A percentile compares a stretch with the other conserved stretches of the same genome.
Conservation (phyloP, 225 moss, liverwort and hornwort genomes). For the Bryoerythrophyllum caledonicum region DNA sequence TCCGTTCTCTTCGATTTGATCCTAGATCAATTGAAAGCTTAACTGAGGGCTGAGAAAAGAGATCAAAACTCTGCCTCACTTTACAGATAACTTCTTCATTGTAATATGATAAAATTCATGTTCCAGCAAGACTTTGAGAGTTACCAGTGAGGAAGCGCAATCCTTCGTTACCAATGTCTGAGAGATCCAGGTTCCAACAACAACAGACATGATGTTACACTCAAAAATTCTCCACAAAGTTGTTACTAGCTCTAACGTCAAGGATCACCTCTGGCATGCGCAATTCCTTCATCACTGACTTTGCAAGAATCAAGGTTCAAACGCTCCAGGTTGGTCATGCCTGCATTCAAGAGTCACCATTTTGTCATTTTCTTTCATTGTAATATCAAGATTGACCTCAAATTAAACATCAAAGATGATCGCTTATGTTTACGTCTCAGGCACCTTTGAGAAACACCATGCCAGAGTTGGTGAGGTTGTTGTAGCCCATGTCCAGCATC, state of each 20-base stretch:
- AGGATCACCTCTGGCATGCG: constrained; percentile 63
- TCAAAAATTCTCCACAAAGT: neutral
- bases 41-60: too few species aligned
- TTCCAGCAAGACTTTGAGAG: neutral
- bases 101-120: neutral
- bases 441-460: constrained; percentile 64
- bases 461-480: constrained; percentile 66
- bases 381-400: too few species aligned
- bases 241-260: too few species aligned
- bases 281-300: constrained; percentile 72
- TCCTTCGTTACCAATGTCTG: constrained; percentile 81
- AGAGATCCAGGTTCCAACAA: constrained; percentile 65
- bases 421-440: too few species aligned
- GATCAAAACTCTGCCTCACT: too few species aligned
- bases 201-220: constrained; percentile 1
- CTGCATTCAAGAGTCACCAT: constrained; percentile 35
- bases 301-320: constrained; percentile 87
- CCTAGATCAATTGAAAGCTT: too few species aligned
- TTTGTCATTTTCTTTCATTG: neutral
- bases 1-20: too few species aligned
- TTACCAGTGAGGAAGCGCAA: constrained; percentile 76
- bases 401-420: too few species aligned
- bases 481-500: constrained; percentile 68
- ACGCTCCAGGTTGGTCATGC: constrained; percentile 70
- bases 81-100: too few species aligned